Evolutionary conservation across 176 grass and related monocot genomes (phyloP).

Genomic region (Oryza nivara): DNA sequence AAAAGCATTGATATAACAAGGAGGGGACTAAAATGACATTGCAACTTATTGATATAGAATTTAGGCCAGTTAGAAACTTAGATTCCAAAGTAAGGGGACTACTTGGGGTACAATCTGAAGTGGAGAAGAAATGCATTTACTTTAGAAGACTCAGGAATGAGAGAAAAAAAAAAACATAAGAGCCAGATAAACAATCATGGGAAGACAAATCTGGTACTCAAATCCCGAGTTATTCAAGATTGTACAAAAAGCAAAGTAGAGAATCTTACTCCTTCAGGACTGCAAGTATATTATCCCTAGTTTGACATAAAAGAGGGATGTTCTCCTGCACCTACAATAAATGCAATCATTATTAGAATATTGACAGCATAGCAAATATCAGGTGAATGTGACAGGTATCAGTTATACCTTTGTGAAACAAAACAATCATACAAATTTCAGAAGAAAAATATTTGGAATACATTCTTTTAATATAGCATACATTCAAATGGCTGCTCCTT

Average conservation of each 20-base stretch:
- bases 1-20: conserved; percentile 1
- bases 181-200: background rate
- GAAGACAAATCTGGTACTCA: conserved; percentile 8
- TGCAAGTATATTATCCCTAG: conserved; percentile 67
- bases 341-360: conserved; percentile 3
- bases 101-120: background rate
- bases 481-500: conserved; percentile 6
- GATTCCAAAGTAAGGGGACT: background rate
- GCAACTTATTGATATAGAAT: background rate
- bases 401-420: background rate
- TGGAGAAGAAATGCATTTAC: background rate
- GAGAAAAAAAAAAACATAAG: background rate
- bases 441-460: conserved; percentile 4
- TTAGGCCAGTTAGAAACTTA: background rate
- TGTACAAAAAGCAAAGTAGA: background rate
- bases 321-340: conserved; percentile 73
- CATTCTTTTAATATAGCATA: background rate
- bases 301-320: conserved; percentile 63
- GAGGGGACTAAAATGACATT: background rate
- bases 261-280: conserved; percentile 70
- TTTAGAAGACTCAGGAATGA: background rate
- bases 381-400: background rate
- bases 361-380: background rate
- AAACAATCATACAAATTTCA: background rate
- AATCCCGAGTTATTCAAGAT: background rate